Percentiles rank a stretch among this genome's conserved stretches.
phyloP scores from a whole-genome alignment of 306 rosid species.

The Ormosia emarginata region DNA sequence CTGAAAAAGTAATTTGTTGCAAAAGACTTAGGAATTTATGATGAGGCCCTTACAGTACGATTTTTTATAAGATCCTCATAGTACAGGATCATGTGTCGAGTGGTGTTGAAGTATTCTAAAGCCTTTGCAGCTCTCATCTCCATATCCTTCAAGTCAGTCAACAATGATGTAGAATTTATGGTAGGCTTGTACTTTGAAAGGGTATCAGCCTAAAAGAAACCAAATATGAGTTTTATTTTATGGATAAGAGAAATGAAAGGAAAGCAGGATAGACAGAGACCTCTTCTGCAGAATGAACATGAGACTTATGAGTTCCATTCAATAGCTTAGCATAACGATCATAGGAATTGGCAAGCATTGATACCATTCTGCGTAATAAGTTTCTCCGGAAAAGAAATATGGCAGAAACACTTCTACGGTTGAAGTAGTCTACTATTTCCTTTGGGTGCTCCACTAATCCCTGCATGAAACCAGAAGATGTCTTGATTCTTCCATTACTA shows the following conservation, averaged over 20 bases:
- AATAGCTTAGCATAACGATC: conserved; percentile 82
- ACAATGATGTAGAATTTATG: conserved; percentile 55
- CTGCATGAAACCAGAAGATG: conserved; percentile 39
- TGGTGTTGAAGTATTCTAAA: conserved; percentile 60
- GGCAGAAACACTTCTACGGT: conserved; percentile 61
- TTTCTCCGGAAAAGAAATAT: conserved; percentile 84
- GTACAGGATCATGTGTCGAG: conserved; percentile 68
- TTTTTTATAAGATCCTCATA: conserved; percentile 76
- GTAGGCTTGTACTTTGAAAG: conserved; percentile 77
- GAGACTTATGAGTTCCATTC: conserved; percentile 93
- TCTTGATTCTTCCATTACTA: conserved; percentile 29
- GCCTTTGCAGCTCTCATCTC: conserved; percentile 55
- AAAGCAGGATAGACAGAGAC: conserved; percentile 31
- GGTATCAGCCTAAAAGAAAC: conserved; percentile 60
- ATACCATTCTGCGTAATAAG: conserved; percentile 69
- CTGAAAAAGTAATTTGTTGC: neutral
- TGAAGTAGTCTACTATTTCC: conserved; percentile 74
- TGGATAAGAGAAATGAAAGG: neutral
- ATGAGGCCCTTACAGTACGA: conserved; percentile 50
- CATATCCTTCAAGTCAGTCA: conserved; percentile 62
- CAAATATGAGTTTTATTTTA: conserved; percentile 13
- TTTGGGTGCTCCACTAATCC: conserved; percentile 83
- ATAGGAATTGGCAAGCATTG: conserved; percentile 81
- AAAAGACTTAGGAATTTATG: neutral
- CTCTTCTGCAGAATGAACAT: conserved; percentile 86